Conservation (phyloP, 1,139 yeast genomes). For the Hyphopichia fennica region DNA sequence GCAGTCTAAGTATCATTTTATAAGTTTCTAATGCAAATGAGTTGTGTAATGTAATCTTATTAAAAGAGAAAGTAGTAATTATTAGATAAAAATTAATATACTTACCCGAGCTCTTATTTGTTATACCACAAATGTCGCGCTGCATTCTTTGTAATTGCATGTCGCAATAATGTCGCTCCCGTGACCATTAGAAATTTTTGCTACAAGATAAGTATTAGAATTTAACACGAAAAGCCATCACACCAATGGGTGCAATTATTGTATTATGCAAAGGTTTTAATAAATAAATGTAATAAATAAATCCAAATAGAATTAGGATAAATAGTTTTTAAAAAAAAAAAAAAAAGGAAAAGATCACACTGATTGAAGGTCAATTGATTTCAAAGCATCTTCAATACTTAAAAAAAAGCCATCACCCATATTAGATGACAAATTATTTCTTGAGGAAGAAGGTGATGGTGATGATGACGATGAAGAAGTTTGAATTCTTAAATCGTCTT, state of each 20-base stretch:
- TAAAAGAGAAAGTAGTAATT: too few species aligned
- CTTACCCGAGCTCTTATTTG: background rate
- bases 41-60: too few species aligned
- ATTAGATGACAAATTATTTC: constrained; percentile 13
- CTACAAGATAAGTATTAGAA: background rate
- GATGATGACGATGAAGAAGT: constrained; percentile 1
- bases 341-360: background rate
- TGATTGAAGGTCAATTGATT: constrained; percentile 11
- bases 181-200: background rate
- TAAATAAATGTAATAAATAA: too few species aligned
- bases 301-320: too few species aligned
- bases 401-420: constrained; percentile 34
- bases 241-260: background rate
- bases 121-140: background rate
- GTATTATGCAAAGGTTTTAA: too few species aligned
- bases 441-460: background rate
- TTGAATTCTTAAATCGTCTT: background rate
- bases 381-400: constrained; percentile 33
- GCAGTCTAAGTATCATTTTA: background rate
- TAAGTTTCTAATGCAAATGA: too few species aligned
- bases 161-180: background rate
- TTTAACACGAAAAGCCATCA: too few species aligned
- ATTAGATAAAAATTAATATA: too few species aligned
- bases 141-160: background rate
- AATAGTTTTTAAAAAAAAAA: background rate